Percentiles rank a stretch among this genome's conserved stretches.
phyloP scores from a whole-genome alignment of 2,329 filamentous ascomycete species.

The Immersiporthe knoxdaviesiana region DNA sequence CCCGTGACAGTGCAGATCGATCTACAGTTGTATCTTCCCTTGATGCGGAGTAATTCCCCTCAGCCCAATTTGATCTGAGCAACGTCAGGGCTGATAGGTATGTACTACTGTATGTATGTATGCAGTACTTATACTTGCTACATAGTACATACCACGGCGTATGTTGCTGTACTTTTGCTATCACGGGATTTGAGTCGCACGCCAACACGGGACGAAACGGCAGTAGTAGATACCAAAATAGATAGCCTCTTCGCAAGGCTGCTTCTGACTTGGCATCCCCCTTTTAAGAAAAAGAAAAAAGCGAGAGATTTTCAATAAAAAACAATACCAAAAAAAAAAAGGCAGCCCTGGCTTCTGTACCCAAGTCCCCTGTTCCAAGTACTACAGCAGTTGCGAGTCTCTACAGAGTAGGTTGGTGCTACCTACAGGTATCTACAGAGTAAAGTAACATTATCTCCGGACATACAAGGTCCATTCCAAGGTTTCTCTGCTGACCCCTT shows the following conservation, averaged over 20 bases:
- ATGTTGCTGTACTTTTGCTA: no score
- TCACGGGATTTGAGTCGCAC: not conserved
- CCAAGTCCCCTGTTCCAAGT: not conserved
- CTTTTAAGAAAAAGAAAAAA: not conserved
- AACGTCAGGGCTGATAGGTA: not conserved
- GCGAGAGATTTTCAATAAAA: no score
- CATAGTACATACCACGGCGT: no score
- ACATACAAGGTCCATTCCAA: no score
- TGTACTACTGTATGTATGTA: not conserved
- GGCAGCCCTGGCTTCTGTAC: no score
- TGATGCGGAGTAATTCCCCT: not conserved
- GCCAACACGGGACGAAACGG: not conserved
- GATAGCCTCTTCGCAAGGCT: not conserved
- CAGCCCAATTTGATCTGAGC: constrained; percentile 19
- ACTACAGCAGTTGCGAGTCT: not conserved
- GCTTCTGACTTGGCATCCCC: not conserved
- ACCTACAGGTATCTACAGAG: not conserved
- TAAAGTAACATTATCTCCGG: no score
- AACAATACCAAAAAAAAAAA: no score
- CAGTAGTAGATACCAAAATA: not conserved
- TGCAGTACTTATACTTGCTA: not conserved
- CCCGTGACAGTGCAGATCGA: not conserved
- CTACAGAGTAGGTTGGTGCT: not conserved
- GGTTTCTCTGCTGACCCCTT: not conserved
- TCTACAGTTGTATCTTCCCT: not conserved